Base-by-base conservation (phyloP, 2,329 filamentous ascomycete genomes). In the Arthrinium puccinioides region DNA sequence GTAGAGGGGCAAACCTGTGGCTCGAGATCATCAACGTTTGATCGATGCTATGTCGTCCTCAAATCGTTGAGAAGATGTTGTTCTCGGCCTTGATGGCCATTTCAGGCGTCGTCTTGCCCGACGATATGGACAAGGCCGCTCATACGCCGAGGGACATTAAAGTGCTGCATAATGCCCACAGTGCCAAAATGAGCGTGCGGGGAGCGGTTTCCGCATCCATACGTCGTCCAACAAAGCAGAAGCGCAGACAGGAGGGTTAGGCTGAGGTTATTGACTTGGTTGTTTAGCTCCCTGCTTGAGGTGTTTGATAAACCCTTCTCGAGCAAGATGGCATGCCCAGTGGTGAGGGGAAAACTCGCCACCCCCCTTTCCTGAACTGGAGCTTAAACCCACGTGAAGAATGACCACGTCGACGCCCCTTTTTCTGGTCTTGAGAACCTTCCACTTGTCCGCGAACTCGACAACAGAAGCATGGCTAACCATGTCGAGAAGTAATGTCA, bases 221-320 rank as follows among this genome's bases (percentile, higher is more conserved):
- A 30, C 27, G 50, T 55, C 27, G 75, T 52, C 41, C 67, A 66
- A 0, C 66, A 68, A 4, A 75, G 56, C 10, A 82, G 62, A 1
- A 76, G 54, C 3, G 77, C 43, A 2, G 63, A 70, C 3, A 81
- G 58, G 1, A 79, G 61, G 9, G 64, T 60, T 0, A 72, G 80
- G 18, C 74, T 76, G 3, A 81, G 54, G 2, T 68, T 62, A 48
- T 81, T 81, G 48, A 79, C 69, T 51, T 81, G 75, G 13, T 80
- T 46, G 4, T 64, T 70, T 37, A 66, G 59, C 36, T 76, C 72
- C 62, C 66, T 47, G 8, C 6, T n/a, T 11, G 7, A 31, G 21
- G 19, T 38, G 28, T 30, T n/a, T n/a, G n/a, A n/a, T n/a, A n/a
- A n/a, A n/a, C n/a, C n/a, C n/a, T n/a, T n/a, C n/a, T n/a, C n/a